Evolutionary conservation across 2,329 filamentous ascomycete species (phyloP), one percentile per base, ranked within the genome.

Genomic region (Aulographum hederae): DNA sequence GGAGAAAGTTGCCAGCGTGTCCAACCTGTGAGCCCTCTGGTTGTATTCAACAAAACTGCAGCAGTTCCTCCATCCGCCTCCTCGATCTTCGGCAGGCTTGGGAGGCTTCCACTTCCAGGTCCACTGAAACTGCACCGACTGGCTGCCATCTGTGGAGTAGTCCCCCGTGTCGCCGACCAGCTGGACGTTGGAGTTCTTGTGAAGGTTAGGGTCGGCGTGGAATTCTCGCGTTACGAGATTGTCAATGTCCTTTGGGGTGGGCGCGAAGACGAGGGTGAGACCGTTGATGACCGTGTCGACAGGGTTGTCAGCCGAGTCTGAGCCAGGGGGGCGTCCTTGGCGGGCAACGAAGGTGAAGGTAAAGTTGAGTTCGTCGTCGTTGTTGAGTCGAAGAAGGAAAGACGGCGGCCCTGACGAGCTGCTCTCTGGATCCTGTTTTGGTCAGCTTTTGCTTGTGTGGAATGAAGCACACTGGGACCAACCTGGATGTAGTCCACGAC

Each of bases 41-140:
- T 98, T 85, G 49, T 98, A 98, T 54, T 98, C 89, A 43, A 95
- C 78, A 56, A 98, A 94, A 51, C 82, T 94, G 63, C 89, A 95
- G 44, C 77, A 79, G 48, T 91, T 95, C 47, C 82, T 79, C 86
- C 89, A 98, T 28, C 89, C 89, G 35, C 84, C 82, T 18, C 79
- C 80, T 45, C 71, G 72, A 49, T 94, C 85, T 48, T 94, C 85
- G 12, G 60, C 57, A 11, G 60, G 47, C 61, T 82, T 92, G 23
- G 89, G 89, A 6, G 89, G 81, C 48, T 78, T 82, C 84, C 86
- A 98, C 61, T 78, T 89, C 89, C 89, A 98, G 5, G 77, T 75
- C 84, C 86, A 98, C 40, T 86, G 78, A 48, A 94, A 94, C 20
- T 82, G 74, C 18, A 92, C 76, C 2, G 81, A 86, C 5, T 77